Evolutionary conservation across 1,284 basidiomycete species (phyloP).

Genomic region (Ganoderma lucidum): DNA sequence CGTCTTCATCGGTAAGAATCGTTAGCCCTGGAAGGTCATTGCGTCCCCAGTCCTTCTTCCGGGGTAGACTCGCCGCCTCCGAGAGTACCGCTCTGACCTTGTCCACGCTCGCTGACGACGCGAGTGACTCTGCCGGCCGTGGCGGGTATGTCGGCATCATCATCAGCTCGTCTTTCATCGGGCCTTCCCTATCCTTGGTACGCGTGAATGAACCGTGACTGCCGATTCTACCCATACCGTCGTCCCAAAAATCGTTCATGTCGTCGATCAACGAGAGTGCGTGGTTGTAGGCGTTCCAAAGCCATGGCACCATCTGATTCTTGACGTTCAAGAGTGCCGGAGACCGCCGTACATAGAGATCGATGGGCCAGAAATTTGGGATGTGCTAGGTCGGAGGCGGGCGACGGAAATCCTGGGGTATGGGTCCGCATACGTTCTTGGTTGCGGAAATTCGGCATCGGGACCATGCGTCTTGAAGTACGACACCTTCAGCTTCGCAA

Average conservation of each 20-base stretch:
- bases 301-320: conserved; percentile 1
- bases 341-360: neutral
- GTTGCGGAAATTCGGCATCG: neutral
- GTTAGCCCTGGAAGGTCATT: neutral
- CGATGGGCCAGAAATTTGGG: neutral
- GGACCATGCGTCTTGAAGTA: neutral
- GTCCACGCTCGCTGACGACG: neutral
- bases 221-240: neutral
- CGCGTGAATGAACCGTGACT: neutral
- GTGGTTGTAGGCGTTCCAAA: neutral
- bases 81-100: neutral
- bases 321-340: neutral
- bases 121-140: neutral
- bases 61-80: neutral
- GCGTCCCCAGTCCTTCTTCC: neutral
- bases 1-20: neutral
- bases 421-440: neutral
- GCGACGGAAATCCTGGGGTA: neutral
- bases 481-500: neutral
- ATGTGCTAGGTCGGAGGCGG: neutral
- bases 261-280: neutral
- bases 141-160: neutral
- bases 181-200: neutral
- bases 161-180: neutral
- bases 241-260: neutral